Evolutionary conservation across 306 rosid species (phyloP).

Genomic region (Quillaja saponaria): DNA sequence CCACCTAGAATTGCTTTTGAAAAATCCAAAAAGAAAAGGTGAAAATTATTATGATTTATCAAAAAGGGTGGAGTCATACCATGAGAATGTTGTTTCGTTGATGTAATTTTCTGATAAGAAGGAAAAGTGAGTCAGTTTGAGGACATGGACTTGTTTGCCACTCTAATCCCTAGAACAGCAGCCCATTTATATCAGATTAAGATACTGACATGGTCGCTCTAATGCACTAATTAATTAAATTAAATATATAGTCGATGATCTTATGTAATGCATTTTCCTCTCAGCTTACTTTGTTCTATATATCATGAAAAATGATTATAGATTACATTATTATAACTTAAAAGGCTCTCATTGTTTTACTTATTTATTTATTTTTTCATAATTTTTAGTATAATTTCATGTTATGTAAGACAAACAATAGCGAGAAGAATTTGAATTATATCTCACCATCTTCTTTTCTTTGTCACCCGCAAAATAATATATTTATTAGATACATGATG

Average conservation of each 20-base stretch:
- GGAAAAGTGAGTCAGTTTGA: conserved; percentile 60
- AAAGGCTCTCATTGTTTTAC: too few species aligned
- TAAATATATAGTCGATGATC: conserved; percentile 29
- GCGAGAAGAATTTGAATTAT: too few species aligned
- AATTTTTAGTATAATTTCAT: too few species aligned
- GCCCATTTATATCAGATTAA: conserved; percentile 33
- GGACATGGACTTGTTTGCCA: conserved; percentile 50
- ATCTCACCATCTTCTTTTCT: too few species aligned
- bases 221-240: conserved; percentile 19
- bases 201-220: conserved; percentile 26
- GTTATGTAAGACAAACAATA: too few species aligned
- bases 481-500: too few species aligned
- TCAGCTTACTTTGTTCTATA: conserved; percentile 10
- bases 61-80: conserved; percentile 48
- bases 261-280: conserved; percentile 32
- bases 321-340: too few species aligned
- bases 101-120: conserved; percentile 47
- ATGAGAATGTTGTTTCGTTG: conserved; percentile 74
- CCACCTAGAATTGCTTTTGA: not conserved
- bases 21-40: conserved; percentile 4
- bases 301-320: too few species aligned
- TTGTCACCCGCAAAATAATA: too few species aligned
- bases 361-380: too few species aligned
- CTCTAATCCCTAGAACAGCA: conserved; percentile 44
- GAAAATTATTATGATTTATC: conserved; percentile 35